A percentile compares a stretch with the other conserved stretches of the same genome.
phyloP scores from a whole-genome alignment of 2,329 filamentous ascomycete genomes.

The Penicillium frequentans region DNA sequence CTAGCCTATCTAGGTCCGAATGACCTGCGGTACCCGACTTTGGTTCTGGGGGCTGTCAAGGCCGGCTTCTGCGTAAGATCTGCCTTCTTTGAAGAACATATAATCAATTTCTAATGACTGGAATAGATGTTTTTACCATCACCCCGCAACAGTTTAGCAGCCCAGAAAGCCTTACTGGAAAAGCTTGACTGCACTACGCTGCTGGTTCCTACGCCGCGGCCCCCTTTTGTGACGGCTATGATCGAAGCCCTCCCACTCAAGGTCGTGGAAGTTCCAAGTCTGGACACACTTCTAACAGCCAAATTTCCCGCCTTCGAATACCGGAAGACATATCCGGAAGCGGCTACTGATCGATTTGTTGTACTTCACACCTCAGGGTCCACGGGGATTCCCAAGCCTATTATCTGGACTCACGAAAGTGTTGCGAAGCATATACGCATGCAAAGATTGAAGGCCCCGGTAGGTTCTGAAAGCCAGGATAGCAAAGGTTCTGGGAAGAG shows the following conservation, averaged over 20 bases:
- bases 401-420: neutral
- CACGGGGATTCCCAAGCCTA: neutral
- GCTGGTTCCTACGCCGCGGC: slow-evolving; percentile 26
- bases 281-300: slow-evolving; percentile 28
- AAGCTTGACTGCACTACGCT: slow-evolving; percentile 31
- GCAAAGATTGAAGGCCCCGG: neutral
- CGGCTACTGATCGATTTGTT: neutral
- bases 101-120: too few species aligned
- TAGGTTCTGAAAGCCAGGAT: neutral
- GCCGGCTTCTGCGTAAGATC: slow-evolving; percentile 29
- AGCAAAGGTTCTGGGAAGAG: neutral
- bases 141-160: slow-evolving; percentile 38
- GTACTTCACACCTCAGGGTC: neutral
- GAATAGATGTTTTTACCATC: slow-evolving; percentile 35
- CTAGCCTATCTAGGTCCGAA: slow-evolving; percentile 35
- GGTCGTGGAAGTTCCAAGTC: slow-evolving; percentile 24
- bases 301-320: neutral
- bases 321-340: neutral
- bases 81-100: too few species aligned
- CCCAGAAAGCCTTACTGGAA: slow-evolving; percentile 33
- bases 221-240: slow-evolving; percentile 20
- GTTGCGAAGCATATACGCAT: neutral
- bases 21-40: slow-evolving; percentile 40
- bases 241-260: slow-evolving; percentile 24
- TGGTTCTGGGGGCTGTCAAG: slow-evolving; percentile 41